Evolutionary conservation across 164 flowering plant species (phyloP).

Genomic region (Chimonanthus salicifolius): DNA sequence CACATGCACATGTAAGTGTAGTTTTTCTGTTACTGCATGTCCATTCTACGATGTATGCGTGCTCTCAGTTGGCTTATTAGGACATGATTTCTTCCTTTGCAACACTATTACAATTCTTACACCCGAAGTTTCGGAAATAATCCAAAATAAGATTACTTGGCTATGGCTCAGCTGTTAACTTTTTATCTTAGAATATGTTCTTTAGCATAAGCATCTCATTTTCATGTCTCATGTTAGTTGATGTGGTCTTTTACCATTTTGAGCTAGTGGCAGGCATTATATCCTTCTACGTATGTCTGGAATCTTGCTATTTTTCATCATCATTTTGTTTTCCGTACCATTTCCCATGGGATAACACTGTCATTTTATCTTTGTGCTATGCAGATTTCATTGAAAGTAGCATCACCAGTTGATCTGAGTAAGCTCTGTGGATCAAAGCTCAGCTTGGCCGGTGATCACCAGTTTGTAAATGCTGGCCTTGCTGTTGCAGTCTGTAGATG

Average conservation of each 20-base stretch:
- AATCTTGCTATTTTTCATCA: background rate
- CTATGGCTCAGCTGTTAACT: background rate
- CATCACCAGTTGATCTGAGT: conserved; percentile 42
- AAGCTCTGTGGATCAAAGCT: conserved; percentile 44
- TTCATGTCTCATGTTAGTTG: too few species aligned
- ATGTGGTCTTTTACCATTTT: too few species aligned
- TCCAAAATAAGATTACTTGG: background rate
- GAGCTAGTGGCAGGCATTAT: background rate
- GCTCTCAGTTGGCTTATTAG: too few species aligned
- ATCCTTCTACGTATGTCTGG: background rate
- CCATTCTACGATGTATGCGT: too few species aligned
- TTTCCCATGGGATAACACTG: background rate
- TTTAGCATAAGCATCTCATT: too few species aligned
- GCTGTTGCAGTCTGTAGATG: conserved; percentile 68
- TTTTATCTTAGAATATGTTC: background rate
- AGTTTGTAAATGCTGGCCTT: conserved; percentile 70
- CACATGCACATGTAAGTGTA: too few species aligned
- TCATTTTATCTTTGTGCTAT: conserved; percentile 12
- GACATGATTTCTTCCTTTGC: too few species aligned
- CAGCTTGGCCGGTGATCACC: conserved; percentile 83
- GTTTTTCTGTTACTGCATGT: too few species aligned
- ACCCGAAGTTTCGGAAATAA: background rate
- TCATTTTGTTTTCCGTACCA: background rate
- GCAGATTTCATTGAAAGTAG: conserved; percentile 70
- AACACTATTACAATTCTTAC: too few species aligned